A percentile compares a stretch with the other conserved stretches of the same genome.
Conservation (phyloP, 164 flowering plant genomes). For the Piper betle region DNA sequence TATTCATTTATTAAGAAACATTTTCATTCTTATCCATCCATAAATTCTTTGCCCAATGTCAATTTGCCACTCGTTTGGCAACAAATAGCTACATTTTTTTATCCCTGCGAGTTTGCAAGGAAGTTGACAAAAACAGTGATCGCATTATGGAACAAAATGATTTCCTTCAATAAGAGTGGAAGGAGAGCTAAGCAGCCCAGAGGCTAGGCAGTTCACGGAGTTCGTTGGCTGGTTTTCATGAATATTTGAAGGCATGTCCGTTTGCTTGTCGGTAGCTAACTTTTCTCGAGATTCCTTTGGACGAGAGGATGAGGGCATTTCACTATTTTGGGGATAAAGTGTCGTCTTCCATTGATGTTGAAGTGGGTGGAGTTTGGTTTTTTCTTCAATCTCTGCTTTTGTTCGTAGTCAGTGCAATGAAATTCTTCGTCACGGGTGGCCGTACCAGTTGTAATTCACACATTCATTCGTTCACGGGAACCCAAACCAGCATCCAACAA, state of each 20-base stretch:
- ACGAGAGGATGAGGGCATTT: neutral
- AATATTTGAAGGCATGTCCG: neutral
- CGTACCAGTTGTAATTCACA: neutral
- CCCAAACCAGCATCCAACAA: neutral
- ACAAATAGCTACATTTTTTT: too few relatives aligned
- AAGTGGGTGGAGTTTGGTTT: neutral
- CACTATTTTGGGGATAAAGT: neutral
- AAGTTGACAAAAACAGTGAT: neutral
- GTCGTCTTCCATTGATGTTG: neutral
- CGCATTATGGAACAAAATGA: neutral
- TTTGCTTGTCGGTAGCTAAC: neutral
- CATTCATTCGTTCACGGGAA: neutral
- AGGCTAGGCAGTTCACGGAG: neutral
- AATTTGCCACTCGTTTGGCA: too few relatives aligned
- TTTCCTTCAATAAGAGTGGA: neutral
- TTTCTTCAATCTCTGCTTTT: neutral
- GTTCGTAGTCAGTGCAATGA: neutral
- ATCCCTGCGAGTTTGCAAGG: neutral
- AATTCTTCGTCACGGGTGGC: neutral
- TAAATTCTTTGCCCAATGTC: neutral
- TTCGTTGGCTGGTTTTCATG: neutral
- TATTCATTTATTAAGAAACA: too few relatives aligned
- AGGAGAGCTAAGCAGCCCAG: too few relatives aligned
- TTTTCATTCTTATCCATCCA: neutral
- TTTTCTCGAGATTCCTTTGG: neutral